These are phyloP conservation scores for Mortierella sp. DNA, from an alignment of 371 early-diverging fungal genomes.

Conservation along the genomic window DNA sequence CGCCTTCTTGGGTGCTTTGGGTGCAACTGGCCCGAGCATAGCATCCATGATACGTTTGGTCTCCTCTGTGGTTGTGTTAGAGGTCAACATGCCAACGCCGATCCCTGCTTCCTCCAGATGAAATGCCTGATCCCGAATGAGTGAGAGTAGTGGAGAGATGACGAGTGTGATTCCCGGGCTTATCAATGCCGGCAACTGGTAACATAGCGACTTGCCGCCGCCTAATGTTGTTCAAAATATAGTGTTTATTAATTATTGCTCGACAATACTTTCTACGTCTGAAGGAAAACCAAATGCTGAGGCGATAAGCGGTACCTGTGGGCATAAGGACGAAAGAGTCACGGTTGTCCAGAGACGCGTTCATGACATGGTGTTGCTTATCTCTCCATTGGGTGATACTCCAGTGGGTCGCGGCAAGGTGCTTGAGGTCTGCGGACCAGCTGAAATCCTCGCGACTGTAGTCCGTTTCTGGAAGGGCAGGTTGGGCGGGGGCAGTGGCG, in stretches of 20 bases:
- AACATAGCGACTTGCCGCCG: conserved; percentile 92
- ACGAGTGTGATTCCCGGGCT: conserved; percentile 87
- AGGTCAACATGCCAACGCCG: conserved; percentile 77
- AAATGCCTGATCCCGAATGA: conserved; percentile 90
- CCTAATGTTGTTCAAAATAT: conserved; percentile 45
- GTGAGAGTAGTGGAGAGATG: conserved; percentile 86
- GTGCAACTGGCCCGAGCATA: conserved; percentile 53
- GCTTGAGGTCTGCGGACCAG: conserved; percentile 66
- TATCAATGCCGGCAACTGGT: conserved; percentile 88
- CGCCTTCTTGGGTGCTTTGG: conserved; percentile 22
- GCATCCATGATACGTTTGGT: conserved; percentile 64
- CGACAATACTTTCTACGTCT: neutral
- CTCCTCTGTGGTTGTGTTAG: conserved; percentile 69
- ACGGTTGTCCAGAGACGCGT: conserved; percentile 78
- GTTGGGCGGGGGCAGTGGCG: neutral
- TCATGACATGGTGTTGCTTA: conserved; percentile 81
- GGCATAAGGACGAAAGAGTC: conserved; percentile 92
- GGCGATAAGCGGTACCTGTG: conserved; percentile 64
- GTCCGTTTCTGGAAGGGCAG: conserved; percentile 23
- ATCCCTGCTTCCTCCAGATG: conserved; percentile 80
- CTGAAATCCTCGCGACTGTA: conserved; percentile 60
- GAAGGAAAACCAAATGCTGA: neutral
- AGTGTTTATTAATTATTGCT: neutral
- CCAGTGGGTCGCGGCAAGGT: conserved; percentile 63
- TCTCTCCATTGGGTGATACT: conserved; percentile 73